Base-by-base conservation (phyloP, 306 rosid species). In the Nissolia schottii region DNA sequence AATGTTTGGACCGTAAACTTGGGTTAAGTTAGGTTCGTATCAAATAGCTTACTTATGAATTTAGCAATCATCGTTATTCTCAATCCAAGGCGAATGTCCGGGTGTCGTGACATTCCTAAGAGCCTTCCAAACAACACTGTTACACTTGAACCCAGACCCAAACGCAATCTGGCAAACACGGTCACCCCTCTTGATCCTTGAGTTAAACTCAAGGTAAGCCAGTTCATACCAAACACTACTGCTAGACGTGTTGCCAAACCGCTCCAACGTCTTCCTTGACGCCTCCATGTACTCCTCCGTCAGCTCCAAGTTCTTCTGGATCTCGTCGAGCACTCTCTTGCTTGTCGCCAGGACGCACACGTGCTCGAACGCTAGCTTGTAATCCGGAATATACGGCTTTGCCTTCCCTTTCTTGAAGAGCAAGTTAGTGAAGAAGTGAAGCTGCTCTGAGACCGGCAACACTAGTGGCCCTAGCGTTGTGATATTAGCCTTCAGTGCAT, bases 241-340 rank as follows among this genome's bases (percentile, higher is more conserved):
- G 18, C 95, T 89, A 0, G 89, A 86, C 8, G 89, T 86, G 79
- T 89, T 84, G 3, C 95, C 95, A 25, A 89, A 89, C 11, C 91
- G 22, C 79, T 89, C 85, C 75, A 89, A 43, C 1, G 95, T 89
- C 76, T 77, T 84, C 74, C 88, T 74, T 19, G 95, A 79, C 13
- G 88, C 81, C 74, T 89, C 89, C 95, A 84, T 84, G 79, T 80
- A 75, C 64, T 86, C 85, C 12, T 84, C 79, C 0, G 71, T 81
- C 10, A 86, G 80, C 29, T 80, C 85, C 67, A 84, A 46, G 54
- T 78, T 82, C 45, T 67, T 82, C 38, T 84, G 84, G 13, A 82
- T 77, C 62, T 86, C 85, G 32, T 89, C 34, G 3, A 29, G 5
- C 34, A 29, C 34, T 29, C 5, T 29, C 34, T 29, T 29, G 5